phyloP scores from a whole-genome alignment of 495 filamentous ascomycete species.

The Wilcoxina mikolae region DNA sequence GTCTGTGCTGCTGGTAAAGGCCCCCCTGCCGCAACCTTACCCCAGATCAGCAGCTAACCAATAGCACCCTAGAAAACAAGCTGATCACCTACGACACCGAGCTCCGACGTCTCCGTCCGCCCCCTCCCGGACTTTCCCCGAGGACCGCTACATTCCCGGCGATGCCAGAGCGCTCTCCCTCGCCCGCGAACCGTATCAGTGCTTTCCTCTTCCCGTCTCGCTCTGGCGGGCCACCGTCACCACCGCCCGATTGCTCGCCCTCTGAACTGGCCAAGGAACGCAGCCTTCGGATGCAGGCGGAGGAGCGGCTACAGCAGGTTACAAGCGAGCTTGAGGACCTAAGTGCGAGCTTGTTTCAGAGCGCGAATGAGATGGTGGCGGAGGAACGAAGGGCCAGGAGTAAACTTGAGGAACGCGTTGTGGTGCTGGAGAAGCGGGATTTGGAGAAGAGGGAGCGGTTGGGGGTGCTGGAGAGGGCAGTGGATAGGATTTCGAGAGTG shows the following conservation, averaged over 20 bases:
- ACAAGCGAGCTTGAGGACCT: slow-evolving; percentile 79
- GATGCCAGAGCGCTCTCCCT: slow-evolving; percentile 28
- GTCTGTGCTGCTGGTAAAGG: slow-evolving; percentile 58
- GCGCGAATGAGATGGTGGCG: slow-evolving; percentile 97
- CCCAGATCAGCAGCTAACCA: not conserved
- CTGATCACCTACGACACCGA: slow-evolving; percentile 94
- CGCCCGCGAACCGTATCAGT: slow-evolving; percentile 41
- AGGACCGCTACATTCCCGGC: slow-evolving; percentile 27
- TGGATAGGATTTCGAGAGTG: slow-evolving; percentile 62
- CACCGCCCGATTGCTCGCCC: slow-evolving; percentile 44
- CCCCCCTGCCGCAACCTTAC: not conserved
- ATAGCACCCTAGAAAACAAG: slow-evolving; percentile 38
- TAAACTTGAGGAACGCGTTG: slow-evolving; percentile 60
- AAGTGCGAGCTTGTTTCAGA: slow-evolving; percentile 68
- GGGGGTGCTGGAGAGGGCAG: slow-evolving; percentile 61
- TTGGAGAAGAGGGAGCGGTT: slow-evolving; percentile 53
- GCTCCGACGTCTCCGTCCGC: slow-evolving; percentile 34
- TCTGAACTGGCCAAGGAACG: slow-evolving; percentile 59
- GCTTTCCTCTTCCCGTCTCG: slow-evolving; percentile 37
- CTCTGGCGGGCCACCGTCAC: slow-evolving; percentile 20
- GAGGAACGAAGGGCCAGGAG: slow-evolving; percentile 67
- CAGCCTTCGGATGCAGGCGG: slow-evolving; percentile 54
- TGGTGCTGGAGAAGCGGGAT: slow-evolving; percentile 53
- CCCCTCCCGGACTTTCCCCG: slow-evolving; percentile 25
- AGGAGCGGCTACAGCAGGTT: slow-evolving; percentile 54